phyloP scores from a whole-genome alignment of 192 early-diverging fungal genomes.

The Fimicolochytrium jonesii region DNA sequence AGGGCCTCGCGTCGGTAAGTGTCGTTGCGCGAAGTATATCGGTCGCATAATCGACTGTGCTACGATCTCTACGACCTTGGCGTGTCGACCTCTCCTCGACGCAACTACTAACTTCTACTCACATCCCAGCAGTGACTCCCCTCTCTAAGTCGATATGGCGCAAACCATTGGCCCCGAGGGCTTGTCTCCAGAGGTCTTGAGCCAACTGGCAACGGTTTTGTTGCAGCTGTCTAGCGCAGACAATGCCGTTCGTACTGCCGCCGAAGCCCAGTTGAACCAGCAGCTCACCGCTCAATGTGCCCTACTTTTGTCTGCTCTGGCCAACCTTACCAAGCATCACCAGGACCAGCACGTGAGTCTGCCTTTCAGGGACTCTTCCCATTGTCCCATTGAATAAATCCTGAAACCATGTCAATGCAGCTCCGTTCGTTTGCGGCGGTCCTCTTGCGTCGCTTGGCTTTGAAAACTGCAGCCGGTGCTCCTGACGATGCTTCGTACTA shows the following conservation, averaged over 20 bases:
- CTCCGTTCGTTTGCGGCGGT: slow-evolving; percentile 65
- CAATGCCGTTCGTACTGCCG: slow-evolving; percentile 57
- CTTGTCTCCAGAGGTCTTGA: slow-evolving; percentile 14
- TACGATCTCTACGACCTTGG: no score
- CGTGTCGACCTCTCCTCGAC: no score
- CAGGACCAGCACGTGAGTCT: not conserved
- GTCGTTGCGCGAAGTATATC: no score
- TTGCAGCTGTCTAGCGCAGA: slow-evolving; percentile 46
- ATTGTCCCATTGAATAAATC: not conserved
- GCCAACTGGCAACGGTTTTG: slow-evolving; percentile 36
- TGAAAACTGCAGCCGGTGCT: slow-evolving; percentile 20
- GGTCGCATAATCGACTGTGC: no score
- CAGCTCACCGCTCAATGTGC: slow-evolving; percentile 6
- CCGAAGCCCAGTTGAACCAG: slow-evolving; percentile 56
- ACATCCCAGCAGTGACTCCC: no score
- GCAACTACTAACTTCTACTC: no score
- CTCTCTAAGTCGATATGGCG: slow-evolving; percentile 2
- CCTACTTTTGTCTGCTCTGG: not conserved
- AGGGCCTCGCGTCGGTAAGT: no score
- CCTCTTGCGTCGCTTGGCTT: slow-evolving; percentile 65
- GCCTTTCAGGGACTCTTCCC: not conserved
- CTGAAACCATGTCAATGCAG: slow-evolving; percentile 18
- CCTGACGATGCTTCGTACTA: slow-evolving; percentile 62
- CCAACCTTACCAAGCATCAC: not conserved
- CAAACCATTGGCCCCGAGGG: slow-evolving; percentile 14